phyloP scores from a whole-genome alignment of 257 asterid species.

The Ligustrum vulgare region DNA sequence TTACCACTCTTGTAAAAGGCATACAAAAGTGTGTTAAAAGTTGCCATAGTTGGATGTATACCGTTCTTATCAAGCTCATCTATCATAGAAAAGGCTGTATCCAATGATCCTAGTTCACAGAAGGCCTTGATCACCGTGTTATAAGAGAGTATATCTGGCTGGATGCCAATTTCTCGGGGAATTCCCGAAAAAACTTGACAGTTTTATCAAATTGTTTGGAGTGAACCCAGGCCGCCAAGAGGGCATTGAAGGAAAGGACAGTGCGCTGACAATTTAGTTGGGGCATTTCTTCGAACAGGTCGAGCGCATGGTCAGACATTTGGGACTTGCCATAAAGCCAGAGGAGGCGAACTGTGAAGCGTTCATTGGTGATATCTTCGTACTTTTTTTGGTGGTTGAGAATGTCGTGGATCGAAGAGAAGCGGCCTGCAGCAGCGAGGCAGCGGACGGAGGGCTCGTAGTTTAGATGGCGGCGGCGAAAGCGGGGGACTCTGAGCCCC shows the following conservation, averaged over 20 bases:
- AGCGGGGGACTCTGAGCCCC: no score
- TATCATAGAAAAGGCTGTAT: constrained; percentile 40
- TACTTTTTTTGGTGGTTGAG: constrained; percentile 38
- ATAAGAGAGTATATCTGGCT: constrained; percentile 47
- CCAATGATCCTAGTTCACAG: constrained; percentile 39
- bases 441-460: constrained; percentile 24
- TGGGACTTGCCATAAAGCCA: constrained; percentile 41
- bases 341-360: constrained; percentile 36
- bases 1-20: constrained; percentile 26
- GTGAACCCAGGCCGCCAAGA: constrained; percentile 40
- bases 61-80: constrained; percentile 41
- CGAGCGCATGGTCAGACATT: constrained; percentile 43
- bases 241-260: constrained; percentile 48
- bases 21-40: constrained; percentile 36
- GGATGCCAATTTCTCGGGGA: constrained; percentile 38
- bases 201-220: constrained; percentile 31
- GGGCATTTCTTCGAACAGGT: constrained; percentile 64
- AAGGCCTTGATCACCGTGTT: constrained; percentile 34
- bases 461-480: constrained; percentile 16
- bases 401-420: constrained; percentile 30
- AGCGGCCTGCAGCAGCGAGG: constrained; percentile 27
- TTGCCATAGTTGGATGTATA: constrained; percentile 27
- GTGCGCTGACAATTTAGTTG: constrained; percentile 45
- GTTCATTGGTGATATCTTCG: constrained; percentile 29
- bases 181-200: constrained; percentile 33